These are phyloP conservation scores for Leptodontidium sp. DNA, from an alignment of 2,329 filamentous ascomycete species.

Conservation along the genomic window DNA sequence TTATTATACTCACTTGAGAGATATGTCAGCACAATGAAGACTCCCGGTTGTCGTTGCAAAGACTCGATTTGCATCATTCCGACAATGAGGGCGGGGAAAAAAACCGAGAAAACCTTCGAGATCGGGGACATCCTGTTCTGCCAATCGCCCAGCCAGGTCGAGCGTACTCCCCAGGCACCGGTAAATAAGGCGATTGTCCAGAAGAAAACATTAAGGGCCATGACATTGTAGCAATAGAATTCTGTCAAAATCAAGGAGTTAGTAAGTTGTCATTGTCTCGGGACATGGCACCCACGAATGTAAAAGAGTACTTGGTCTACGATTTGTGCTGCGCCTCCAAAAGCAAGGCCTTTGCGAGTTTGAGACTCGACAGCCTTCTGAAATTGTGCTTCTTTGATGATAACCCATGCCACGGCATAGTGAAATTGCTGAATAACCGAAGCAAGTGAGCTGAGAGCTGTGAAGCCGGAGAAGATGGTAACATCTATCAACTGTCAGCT, in stretches of 20 bases:
- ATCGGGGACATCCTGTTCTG: constrained; percentile 41
- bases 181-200: constrained; percentile 53
- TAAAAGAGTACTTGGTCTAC: constrained; percentile 56
- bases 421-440: constrained; percentile 46
- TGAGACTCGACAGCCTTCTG: constrained; percentile 47
- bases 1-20: constrained; percentile 48
- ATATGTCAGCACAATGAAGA: constrained; percentile 50
- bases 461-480: constrained; percentile 41
- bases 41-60: constrained; percentile 43
- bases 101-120: constrained; percentile 49
- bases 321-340: constrained; percentile 52
- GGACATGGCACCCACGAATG: constrained; percentile 52
- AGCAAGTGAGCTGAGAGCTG: constrained; percentile 41
- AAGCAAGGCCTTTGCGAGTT: constrained; percentile 52
- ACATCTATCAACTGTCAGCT: constrained; percentile 39
- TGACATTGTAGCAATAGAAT: constrained; percentile 60
- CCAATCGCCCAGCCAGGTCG: constrained; percentile 42
- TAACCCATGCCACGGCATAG: constrained; percentile 39
- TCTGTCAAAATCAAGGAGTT: constrained; percentile 46
- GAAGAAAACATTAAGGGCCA: constrained; percentile 55
- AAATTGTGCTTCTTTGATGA: constrained; percentile 47
- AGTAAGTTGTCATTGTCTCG: not conserved
- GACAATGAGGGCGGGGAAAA: constrained; percentile 50
- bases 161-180: constrained; percentile 47
- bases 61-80: constrained; percentile 45